Base-by-base conservation (phyloP, 1,284 basidiomycete species). In the Exobasidium cylindrosporum region DNA sequence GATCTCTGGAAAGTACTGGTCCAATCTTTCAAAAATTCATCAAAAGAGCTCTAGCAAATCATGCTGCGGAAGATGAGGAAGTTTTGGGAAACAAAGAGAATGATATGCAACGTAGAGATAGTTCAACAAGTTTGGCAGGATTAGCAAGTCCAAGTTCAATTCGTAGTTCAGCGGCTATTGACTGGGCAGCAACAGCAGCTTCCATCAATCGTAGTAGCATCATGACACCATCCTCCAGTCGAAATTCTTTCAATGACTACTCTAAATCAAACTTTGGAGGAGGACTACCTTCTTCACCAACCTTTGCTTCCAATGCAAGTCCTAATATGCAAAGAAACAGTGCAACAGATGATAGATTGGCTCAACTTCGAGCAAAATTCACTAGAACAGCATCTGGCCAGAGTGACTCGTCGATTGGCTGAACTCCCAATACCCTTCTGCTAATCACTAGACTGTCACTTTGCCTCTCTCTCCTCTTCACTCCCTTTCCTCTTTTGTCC, bases 31-130 rank as follows among this genome's bases (percentile, higher is more conserved):
- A 83, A 63, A 62, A 74, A 0, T 83, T 82, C 66, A 79, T 83
- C 58, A 78, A 78, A 58, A 74, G 82, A 0, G 82, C 82, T 0
- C 68, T 82, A 40, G 79, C 76, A 17, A 82, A 82, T 76, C 85
- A 91, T 61, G 90, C 90, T 17, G 88, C 88, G 4, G 91, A 93
- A 73, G 91, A 92, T 73, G 31, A 55, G 4, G 53, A 35, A 21
- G n/a, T 24, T 2, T n/a, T n/a, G n/a, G n/a, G n/a, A n/a, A 31
- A 31, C 21, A 14, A 7, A 31, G 21, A 23, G 10, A 31, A 24
- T 50, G 35, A 40, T 17, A 35, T 31, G 4, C 47, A 21, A 55
- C 29, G 53, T 13, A 21, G 30, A 55, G 23, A 31, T 44, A 44
- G 21, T 13, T 2, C 23, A 21, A 21, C 17, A 2, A 55, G 53